Conservation (phyloP, 2,329 filamentous ascomycete species). For the Diaporthe humulicola region DNA sequence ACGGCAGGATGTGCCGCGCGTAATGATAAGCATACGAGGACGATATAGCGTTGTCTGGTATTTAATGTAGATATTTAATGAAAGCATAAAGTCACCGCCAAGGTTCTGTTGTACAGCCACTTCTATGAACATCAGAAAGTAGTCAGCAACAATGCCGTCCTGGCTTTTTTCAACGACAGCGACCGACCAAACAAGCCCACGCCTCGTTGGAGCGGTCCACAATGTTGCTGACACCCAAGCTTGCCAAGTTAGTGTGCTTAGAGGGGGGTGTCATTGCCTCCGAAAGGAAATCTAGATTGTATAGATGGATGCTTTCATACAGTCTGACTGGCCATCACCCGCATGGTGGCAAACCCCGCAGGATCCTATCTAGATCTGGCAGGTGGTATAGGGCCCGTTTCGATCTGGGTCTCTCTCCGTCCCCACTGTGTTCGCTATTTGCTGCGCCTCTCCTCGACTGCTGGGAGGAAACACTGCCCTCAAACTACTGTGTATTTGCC, state of each 20-base stretch:
- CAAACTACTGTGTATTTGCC: neutral
- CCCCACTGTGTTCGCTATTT: neutral
- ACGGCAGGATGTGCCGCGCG: slow-evolving; percentile 48
- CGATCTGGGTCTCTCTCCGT: neutral
- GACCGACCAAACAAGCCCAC: neutral
- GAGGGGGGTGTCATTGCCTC: neutral
- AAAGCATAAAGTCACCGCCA: neutral
- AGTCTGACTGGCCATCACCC: neutral
- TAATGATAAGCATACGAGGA: neutral
- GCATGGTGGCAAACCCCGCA: neutral
- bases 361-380: slow-evolving; percentile 5
- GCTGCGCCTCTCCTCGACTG: neutral
- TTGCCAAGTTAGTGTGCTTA: neutral
- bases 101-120: neutral
- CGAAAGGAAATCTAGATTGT: neutral
- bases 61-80: neutral
- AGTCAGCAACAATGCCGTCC: neutral
- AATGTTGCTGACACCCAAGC: neutral
- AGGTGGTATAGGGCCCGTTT: neutral
- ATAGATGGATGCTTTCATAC: neutral
- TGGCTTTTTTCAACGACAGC: neutral
- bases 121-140: neutral
- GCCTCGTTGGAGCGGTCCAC: neutral
- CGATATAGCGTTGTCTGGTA: neutral
- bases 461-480: neutral